Conservation (phyloP, 169 alveolate genomes). For the Sarcocystis neurona region DNA sequence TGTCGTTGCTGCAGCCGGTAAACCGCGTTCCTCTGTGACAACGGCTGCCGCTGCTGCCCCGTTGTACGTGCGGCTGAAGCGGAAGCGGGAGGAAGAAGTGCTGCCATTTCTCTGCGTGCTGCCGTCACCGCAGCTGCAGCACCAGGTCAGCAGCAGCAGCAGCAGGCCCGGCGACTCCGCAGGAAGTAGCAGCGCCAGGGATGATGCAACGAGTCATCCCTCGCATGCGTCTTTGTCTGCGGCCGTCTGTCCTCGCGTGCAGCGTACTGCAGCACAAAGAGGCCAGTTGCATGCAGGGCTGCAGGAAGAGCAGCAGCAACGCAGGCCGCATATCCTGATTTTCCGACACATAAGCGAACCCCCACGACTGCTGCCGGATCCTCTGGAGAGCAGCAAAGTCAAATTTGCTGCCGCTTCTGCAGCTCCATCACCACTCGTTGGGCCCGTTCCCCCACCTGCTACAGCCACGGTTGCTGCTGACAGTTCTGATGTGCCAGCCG, state of each 20-base stretch:
- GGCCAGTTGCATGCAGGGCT: background rate
- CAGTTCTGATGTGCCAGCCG: too few relatives aligned
- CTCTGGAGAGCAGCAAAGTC: background rate
- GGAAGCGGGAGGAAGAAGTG: conserved; percentile 2
- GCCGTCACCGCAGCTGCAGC: background rate
- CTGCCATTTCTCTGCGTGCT: conserved; percentile 33
- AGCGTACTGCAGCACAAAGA: background rate
- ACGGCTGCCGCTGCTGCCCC: background rate
- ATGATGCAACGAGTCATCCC: background rate
- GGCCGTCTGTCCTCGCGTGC: too few relatives aligned
- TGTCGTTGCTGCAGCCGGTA: background rate
- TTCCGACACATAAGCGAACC: background rate
- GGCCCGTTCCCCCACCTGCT: too few relatives aligned
- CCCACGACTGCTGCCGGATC: background rate
- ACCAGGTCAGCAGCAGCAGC: too few relatives aligned
- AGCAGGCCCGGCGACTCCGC: too few relatives aligned
- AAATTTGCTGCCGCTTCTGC: too few relatives aligned
- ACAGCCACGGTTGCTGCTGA: too few relatives aligned
- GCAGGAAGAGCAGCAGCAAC: background rate
- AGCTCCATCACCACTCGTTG: too few relatives aligned
- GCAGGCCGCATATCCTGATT: background rate
- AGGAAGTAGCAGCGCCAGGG: background rate
- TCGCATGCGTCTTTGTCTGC: too few relatives aligned
- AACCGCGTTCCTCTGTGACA: background rate
- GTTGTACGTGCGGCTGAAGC: conserved; percentile 39